Evolutionary conservation across 495 filamentous ascomycete genomes (phyloP).

Genomic region (Daldinia grandis): DNA sequence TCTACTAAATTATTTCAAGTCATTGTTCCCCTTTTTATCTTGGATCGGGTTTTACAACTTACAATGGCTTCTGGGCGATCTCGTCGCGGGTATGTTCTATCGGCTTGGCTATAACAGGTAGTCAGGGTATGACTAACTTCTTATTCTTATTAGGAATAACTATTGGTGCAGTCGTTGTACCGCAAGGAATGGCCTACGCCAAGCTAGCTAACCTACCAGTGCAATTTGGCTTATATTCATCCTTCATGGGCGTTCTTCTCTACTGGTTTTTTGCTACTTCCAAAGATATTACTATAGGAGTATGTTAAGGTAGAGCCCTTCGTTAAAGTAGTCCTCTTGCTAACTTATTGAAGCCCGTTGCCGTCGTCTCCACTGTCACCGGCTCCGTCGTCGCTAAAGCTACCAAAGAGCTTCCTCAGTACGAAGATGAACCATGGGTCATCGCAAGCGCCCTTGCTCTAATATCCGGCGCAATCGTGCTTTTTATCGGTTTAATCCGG

Average conservation of each 20-base stretch:
- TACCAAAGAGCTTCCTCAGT: conserved; percentile 63
- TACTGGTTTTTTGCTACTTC: conserved; percentile 99
- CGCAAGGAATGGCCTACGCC: conserved; percentile 98
- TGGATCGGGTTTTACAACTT: conserved; percentile 92
- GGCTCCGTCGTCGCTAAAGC: conserved; percentile 79
- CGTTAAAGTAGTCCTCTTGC: conserved; percentile 48
- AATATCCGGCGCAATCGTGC: conserved; percentile 82
- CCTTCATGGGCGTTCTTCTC: conserved; percentile 94
- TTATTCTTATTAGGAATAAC: conserved; percentile 72
- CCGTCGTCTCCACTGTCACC: conserved; percentile 90
- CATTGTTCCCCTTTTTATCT: conserved; percentile 83
- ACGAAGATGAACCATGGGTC: conserved; percentile 49
- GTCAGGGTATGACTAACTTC: conserved; percentile 28
- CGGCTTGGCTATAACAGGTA: neutral
- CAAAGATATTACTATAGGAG: conserved; percentile 99
- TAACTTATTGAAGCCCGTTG: conserved; percentile 73
- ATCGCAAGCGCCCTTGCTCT: conserved; percentile 85
- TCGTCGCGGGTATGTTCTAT: conserved; percentile 78
- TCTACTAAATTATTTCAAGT: conserved; percentile 65
- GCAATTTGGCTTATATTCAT: conserved; percentile 93
- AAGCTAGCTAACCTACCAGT: conserved; percentile 78
- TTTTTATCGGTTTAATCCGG: conserved; percentile 79
- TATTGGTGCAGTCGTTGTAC: conserved; percentile 93
- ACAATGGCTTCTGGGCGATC: conserved; percentile 87
- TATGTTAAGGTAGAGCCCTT: conserved; percentile 56